Conservation (phyloP, 2,329 filamentous ascomycete species). For the Microdochium trichocladiopsis region DNA sequence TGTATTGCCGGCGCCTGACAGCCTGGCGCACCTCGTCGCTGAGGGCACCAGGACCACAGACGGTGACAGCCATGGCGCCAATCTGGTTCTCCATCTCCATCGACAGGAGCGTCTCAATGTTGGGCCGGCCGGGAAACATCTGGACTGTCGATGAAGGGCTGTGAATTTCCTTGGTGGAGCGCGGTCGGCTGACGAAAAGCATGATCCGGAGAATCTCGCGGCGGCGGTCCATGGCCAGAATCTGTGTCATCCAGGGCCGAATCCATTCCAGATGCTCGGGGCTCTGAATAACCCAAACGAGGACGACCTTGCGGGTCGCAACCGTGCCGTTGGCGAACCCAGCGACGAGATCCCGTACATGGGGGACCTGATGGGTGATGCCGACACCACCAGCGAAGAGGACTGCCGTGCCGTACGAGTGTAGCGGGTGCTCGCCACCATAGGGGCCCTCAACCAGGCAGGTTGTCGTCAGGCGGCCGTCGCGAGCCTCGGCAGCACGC, state of each 20-base stretch:
- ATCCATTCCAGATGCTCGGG: conserved; percentile 81
- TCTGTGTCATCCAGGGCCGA: conserved; percentile 75
- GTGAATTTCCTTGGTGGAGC: conserved; percentile 74
- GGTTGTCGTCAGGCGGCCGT: conserved; percentile 53
- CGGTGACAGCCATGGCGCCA: conserved; percentile 65
- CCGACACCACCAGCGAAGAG: conserved; percentile 77
- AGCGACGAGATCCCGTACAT: conserved; percentile 64
- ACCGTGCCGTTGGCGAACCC: conserved; percentile 64
- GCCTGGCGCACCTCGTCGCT: conserved; percentile 68
- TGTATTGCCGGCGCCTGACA: conserved; percentile 56
- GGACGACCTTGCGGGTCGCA: conserved; percentile 62
- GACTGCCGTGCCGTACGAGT: conserved; percentile 72
- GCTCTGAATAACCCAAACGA: conserved; percentile 75
- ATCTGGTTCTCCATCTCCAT: conserved; percentile 70
- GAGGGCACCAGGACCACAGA: conserved; percentile 67
- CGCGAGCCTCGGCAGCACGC: conserved; percentile 54
- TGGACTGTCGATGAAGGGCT: conserved; percentile 71
- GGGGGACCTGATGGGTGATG: conserved; percentile 72
- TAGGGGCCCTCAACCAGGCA: conserved; percentile 74
- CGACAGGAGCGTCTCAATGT: conserved; percentile 64
- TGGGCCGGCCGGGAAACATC: conserved; percentile 76
- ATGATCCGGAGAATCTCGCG: conserved; percentile 70
- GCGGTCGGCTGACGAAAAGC: conserved; percentile 69
- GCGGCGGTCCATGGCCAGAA: conserved; percentile 66
- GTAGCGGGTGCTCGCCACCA: conserved; percentile 61